Conservation (phyloP, 805 yeast species). For the Wickerhamomyces pijperi region DNA sequence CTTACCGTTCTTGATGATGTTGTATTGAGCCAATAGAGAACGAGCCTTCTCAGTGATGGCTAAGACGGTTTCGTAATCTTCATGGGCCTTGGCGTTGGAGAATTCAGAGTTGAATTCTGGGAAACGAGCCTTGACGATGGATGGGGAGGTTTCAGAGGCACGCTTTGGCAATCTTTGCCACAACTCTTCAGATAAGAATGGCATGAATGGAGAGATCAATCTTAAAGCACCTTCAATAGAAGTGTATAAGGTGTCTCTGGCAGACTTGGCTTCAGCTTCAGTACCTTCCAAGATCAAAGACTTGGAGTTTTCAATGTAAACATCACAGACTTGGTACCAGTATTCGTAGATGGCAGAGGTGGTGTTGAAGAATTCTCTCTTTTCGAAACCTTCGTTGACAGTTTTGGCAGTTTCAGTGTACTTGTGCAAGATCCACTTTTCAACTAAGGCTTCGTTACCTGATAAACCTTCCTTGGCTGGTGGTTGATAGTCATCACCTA, state of each 20-base stretch:
- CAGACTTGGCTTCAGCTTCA: slow-evolving; percentile 72
- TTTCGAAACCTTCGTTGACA: slow-evolving; percentile 58
- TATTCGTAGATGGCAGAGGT: slow-evolving; percentile 83
- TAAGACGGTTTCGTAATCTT: slow-evolving; percentile 74
- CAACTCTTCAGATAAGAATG: slow-evolving; percentile 92
- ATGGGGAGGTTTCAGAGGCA: slow-evolving; percentile 49
- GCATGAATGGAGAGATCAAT: slow-evolving; percentile 97
- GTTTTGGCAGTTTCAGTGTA: slow-evolving; percentile 57
- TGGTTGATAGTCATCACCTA: slow-evolving; percentile 83
- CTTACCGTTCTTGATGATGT: slow-evolving; percentile 78
- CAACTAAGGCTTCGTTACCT: slow-evolving; percentile 84
- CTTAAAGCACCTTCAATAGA: slow-evolving; percentile 85
- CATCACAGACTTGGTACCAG: slow-evolving; percentile 96
- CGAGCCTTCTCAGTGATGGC: slow-evolving; percentile 85
- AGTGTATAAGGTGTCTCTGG: slow-evolving; percentile 88
- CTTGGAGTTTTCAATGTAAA: slow-evolving; percentile 96
- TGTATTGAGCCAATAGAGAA: slow-evolving; percentile 84
- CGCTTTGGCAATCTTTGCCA: slow-evolving; percentile 97
- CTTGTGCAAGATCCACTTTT: slow-evolving; percentile 92
- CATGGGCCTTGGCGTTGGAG: slow-evolving; percentile 52
- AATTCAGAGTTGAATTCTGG: slow-evolving; percentile 57
- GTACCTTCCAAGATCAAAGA: slow-evolving; percentile 86
- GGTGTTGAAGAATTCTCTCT: slow-evolving; percentile 80
- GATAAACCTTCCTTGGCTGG: slow-evolving; percentile 51
- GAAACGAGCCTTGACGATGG: slow-evolving; percentile 72